Percentiles rank a stretch among this genome's conserved stretches.
Conservation (phyloP, 2,329 filamentous ascomycete genomes). For the Peltaster fructicola region DNA sequence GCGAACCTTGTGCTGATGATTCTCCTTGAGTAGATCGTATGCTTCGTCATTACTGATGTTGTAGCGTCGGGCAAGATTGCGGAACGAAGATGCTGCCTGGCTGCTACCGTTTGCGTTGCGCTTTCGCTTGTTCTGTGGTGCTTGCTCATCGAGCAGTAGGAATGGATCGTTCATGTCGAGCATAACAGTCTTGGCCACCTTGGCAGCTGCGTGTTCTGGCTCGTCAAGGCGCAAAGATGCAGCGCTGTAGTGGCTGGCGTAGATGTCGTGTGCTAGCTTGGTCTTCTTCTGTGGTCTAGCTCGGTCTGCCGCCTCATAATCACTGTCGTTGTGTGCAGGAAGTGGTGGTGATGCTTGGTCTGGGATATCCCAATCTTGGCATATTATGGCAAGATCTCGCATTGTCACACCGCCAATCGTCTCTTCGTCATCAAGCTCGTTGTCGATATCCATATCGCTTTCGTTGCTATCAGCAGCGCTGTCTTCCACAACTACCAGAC, state of each 20-base stretch:
- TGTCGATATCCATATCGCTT: conserved; percentile 30
- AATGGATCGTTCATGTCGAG: conserved; percentile 80
- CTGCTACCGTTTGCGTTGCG: conserved; percentile 36
- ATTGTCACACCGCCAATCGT: conserved; percentile 57
- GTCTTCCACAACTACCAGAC: conserved; percentile 34
- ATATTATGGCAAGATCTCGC: conserved; percentile 68
- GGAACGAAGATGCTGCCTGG: conserved; percentile 51
- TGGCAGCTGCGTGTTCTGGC: conserved; percentile 54
- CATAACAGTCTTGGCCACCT: conserved; percentile 58
- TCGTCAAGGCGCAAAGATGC: conserved; percentile 60
- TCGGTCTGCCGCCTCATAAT: conserved; percentile 18
- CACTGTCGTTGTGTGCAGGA: conserved; percentile 16
- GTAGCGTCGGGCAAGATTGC: conserved; percentile 64
- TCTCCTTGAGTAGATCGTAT: conserved; percentile 90
- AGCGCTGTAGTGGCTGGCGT: no score
- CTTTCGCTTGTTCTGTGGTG: conserved; percentile 43
- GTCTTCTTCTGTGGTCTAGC: conserved; percentile 45
- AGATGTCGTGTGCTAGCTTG: conserved; percentile 22
- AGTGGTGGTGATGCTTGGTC: conserved; percentile 30
- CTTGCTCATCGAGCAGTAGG: conserved; percentile 64
- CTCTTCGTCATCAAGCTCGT: conserved; percentile 41
- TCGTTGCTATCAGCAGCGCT: conserved; percentile 33
- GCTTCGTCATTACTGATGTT: conserved; percentile 94
- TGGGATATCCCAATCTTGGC: conserved; percentile 64
- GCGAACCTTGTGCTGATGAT: conserved; percentile 88